A percentile compares a stretch with the other conserved stretches of the same genome.
Conservation (phyloP, 441 rosid genomes). For the Arabidopsis lyrata region DNA sequence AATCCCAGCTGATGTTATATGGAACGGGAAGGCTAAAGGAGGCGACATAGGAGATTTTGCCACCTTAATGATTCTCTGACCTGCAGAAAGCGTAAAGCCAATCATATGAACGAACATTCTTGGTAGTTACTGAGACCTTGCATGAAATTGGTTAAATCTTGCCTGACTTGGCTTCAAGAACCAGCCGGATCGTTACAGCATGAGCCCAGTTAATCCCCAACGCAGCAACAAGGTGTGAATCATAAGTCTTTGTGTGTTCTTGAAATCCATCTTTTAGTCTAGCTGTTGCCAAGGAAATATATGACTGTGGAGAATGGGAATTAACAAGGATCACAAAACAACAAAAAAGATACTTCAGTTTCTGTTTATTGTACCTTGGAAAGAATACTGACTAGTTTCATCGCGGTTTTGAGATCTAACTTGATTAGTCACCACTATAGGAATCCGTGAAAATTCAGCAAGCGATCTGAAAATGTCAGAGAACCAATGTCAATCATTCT, state of each 20-base stretch:
- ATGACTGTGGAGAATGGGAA: not conserved
- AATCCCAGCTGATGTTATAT: constrained; percentile 73
- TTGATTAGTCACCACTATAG: constrained; percentile 89
- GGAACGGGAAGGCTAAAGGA: constrained; percentile 74
- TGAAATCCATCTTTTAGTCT: constrained; percentile 44
- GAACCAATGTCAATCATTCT: constrained; percentile 10
- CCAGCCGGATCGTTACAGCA: constrained; percentile 79
- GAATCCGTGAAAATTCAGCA: constrained; percentile 86
- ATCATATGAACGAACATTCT: constrained; percentile 23
- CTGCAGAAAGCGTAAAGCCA: constrained; percentile 48
- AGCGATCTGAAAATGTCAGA: constrained; percentile 64
- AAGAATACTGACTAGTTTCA: constrained; percentile 60
- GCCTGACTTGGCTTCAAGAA: constrained; percentile 86
- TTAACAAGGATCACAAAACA: constrained; percentile 16
- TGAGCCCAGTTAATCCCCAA: constrained; percentile 93
- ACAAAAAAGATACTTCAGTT: not conserved
- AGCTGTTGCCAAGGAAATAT: constrained; percentile 47
- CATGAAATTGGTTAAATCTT: constrained; percentile 8
- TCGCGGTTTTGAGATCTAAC: constrained; percentile 76
- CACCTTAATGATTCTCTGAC: constrained; percentile 76
- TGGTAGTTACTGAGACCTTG: not conserved
- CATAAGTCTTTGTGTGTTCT: constrained; percentile 52
- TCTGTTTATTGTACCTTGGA: constrained; percentile 63
- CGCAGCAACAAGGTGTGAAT: constrained; percentile 83
- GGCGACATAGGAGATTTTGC: constrained; percentile 90